phyloP scores from a whole-genome alignment of 352 stramenopile species.

The Peronosclerospora sorghi region DNA sequence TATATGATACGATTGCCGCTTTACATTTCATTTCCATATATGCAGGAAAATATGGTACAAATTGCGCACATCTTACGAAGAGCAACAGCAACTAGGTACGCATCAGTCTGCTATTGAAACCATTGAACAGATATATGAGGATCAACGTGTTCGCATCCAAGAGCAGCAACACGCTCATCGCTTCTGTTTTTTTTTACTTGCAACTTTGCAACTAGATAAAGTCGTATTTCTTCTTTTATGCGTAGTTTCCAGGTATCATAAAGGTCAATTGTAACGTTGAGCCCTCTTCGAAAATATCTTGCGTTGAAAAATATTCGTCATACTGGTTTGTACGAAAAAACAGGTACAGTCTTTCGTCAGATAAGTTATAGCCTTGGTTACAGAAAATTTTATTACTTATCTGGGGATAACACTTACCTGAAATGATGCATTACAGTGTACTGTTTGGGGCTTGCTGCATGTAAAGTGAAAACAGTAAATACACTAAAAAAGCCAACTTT shows the following conservation, averaged over 20 bases:
- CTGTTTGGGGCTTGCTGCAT: too few species aligned
- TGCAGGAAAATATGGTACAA: conserved; percentile 33
- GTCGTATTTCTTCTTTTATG: neutral
- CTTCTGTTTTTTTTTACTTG: conserved; percentile 16
- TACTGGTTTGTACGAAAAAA: too few species aligned
- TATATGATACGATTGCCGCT: conserved; percentile 18
- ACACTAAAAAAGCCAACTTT: too few species aligned
- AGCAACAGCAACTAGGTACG: conserved; percentile 42
- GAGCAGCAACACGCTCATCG: conserved; percentile 18
- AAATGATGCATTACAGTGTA: too few species aligned
- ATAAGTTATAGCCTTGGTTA: too few species aligned
- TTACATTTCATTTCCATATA: conserved; percentile 41
- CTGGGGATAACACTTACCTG: too few species aligned
- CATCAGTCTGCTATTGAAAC: conserved; percentile 5
- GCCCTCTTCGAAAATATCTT: conserved; percentile 6
- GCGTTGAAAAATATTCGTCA: too few species aligned
- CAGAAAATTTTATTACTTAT: too few species aligned
- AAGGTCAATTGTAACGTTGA: conserved; percentile 19
- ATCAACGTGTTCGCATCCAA: conserved; percentile 17
- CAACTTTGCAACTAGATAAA: neutral
- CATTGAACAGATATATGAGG: conserved; percentile 25
- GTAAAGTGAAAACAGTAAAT: too few species aligned
- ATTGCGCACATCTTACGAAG: conserved; percentile 24
- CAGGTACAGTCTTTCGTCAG: too few species aligned
- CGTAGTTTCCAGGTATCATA: conserved; percentile 21